Conservation (phyloP, 495 filamentous ascomycete species). For the Diplogelasinospora grovesii region DNA sequence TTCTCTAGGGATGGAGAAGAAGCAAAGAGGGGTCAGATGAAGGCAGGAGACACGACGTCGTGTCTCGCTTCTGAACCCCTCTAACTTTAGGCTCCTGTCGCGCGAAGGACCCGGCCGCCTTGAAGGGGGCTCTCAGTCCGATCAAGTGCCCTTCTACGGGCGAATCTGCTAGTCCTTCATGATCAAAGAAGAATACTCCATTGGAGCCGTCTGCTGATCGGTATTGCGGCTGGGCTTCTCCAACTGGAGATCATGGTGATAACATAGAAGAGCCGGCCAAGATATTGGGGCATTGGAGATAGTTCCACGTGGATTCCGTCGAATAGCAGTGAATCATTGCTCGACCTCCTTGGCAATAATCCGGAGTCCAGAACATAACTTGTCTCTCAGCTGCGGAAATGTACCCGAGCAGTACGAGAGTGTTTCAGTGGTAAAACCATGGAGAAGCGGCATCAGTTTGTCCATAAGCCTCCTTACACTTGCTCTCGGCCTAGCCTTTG, state of each 20-base stretch:
- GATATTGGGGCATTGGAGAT: constrained; percentile 4
- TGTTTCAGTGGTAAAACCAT: neutral
- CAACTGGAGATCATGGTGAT: neutral
- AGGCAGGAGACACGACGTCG: neutral
- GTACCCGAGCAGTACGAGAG: neutral
- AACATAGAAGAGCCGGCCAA: neutral
- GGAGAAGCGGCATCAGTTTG: too few species aligned
- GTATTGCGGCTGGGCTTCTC: too few species aligned
- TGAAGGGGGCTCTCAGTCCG: neutral
- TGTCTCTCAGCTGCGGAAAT: neutral
- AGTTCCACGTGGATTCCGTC: constrained; percentile 8
- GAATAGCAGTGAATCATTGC: constrained; percentile 6
- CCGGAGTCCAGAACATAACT: constrained; percentile 9
- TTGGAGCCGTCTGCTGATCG: too few species aligned
- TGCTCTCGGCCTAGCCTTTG: neutral
- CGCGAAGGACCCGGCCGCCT: neutral
- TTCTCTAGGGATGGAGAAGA: constrained; percentile 4
- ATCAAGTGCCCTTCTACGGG: too few species aligned
- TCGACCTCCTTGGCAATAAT: constrained; percentile 9
- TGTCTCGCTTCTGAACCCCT: neutral
- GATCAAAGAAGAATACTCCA: neutral
- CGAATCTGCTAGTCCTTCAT: too few species aligned
- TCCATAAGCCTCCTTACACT: too few species aligned
- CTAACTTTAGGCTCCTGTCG: neutral
- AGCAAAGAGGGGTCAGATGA: constrained; percentile 1